These are phyloP conservation scores for Melanomma pulvis-pyrius DNA, from an alignment of 495 filamentous ascomycete genomes.

Conservation along the genomic window DNA sequence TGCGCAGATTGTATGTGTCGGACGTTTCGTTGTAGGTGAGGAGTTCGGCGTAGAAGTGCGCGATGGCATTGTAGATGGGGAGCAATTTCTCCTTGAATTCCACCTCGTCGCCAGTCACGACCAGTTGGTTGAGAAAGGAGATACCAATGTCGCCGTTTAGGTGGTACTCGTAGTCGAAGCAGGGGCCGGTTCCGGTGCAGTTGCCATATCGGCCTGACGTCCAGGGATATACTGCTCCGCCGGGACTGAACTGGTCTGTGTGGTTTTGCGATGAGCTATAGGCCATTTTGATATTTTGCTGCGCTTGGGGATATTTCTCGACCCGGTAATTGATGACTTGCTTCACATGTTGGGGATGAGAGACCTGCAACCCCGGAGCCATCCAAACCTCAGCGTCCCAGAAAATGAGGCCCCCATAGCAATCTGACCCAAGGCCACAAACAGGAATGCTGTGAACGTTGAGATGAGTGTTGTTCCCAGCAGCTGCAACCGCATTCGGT, in stretches of 20 bases:
- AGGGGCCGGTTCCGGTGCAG: slow-evolving; percentile 67
- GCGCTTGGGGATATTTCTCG: slow-evolving; percentile 56
- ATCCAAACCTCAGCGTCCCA: slow-evolving; percentile 71
- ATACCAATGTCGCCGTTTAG: slow-evolving; percentile 75
- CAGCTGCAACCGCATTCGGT: slow-evolving; percentile 48
- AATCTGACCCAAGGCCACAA: slow-evolving; percentile 63
- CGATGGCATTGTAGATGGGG: slow-evolving; percentile 62
- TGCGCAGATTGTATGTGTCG: slow-evolving; percentile 54
- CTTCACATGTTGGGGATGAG: slow-evolving; percentile 60
- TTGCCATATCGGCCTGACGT: slow-evolving; percentile 67
- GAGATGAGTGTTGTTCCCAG: slow-evolving; percentile 44
- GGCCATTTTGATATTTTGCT: slow-evolving; percentile 44
- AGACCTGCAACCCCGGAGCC: slow-evolving; percentile 64
- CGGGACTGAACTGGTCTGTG: slow-evolving; percentile 52
- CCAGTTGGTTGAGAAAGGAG: slow-evolving; percentile 61
- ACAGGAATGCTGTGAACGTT: slow-evolving; percentile 63
- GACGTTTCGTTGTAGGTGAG: slow-evolving; percentile 57
- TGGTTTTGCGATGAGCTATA: slow-evolving; percentile 51
- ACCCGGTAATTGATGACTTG: slow-evolving; percentile 63
- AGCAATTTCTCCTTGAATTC: slow-evolving; percentile 57
- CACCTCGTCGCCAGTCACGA: slow-evolving; percentile 60
- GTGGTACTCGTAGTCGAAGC: slow-evolving; percentile 69
- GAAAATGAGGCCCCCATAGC: slow-evolving; percentile 64
- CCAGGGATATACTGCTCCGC: slow-evolving; percentile 65
- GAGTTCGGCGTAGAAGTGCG: slow-evolving; percentile 59